phyloP scores from a whole-genome alignment of 2,329 filamentous ascomycete species.

The Knufia fluminis region DNA sequence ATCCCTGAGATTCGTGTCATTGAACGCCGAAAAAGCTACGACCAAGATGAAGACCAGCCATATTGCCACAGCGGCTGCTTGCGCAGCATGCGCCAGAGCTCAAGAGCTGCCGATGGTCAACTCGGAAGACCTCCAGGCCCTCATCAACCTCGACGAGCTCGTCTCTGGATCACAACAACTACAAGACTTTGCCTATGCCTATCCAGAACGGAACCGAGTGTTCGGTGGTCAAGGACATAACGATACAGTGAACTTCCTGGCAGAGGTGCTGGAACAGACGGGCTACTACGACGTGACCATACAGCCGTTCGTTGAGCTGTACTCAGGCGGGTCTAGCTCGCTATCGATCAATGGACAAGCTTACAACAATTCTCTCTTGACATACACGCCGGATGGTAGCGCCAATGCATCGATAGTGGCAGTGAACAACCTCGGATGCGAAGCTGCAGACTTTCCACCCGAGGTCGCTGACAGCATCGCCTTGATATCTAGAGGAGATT shows the following conservation, averaged over 20 bases:
- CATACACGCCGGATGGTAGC: slow-evolving; percentile 57
- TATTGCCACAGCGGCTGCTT: neutral
- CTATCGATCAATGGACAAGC: slow-evolving; percentile 49
- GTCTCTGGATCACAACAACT: slow-evolving; percentile 18
- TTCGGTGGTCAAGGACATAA: slow-evolving; percentile 44
- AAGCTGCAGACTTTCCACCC: slow-evolving; percentile 50
- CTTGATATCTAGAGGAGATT: slow-evolving; percentile 60
- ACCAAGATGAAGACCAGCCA: neutral
- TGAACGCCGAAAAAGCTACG: neutral
- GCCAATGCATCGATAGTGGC: slow-evolving; percentile 46
- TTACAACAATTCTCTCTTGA: slow-evolving; percentile 47
- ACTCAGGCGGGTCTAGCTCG: slow-evolving; percentile 13
- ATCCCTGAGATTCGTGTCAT: neutral
- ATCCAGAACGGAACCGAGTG: slow-evolving; percentile 22
- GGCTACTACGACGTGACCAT: slow-evolving; percentile 32
- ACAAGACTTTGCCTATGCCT: slow-evolving; percentile 19
- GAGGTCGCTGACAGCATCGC: slow-evolving; percentile 55
- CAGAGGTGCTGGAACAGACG: slow-evolving; percentile 40
- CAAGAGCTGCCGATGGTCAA: slow-evolving; percentile 9
- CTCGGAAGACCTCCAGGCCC: slow-evolving; percentile 17
- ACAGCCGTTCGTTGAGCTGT: slow-evolving; percentile 49
- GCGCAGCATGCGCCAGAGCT: slow-evolving; percentile 1
- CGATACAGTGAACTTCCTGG: slow-evolving; percentile 57
- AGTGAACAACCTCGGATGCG: slow-evolving; percentile 55
- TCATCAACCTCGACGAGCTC: slow-evolving; percentile 21